Percentiles rank a stretch among this genome's conserved stretches.
Evolutionary conservation across 2,329 filamentous ascomycete species (phyloP).

Genomic region (Stenocarpella maydis): DNA sequence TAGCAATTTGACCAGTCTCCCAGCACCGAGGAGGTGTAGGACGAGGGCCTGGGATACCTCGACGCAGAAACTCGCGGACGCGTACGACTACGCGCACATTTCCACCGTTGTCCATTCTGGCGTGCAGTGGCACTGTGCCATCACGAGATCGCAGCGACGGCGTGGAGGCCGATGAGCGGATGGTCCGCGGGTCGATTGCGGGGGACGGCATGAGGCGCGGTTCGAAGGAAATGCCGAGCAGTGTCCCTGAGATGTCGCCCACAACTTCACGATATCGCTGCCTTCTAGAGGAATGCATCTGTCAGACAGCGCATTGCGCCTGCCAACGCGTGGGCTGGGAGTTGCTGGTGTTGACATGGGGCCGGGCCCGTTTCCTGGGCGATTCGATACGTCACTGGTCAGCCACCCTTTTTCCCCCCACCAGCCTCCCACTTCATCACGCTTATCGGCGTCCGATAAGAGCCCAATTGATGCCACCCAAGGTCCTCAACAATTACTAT

Average conservation of each 20-base stretch:
- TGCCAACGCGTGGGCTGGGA: constrained; percentile 20
- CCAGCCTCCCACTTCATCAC: background rate
- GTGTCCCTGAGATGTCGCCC: constrained; percentile 43
- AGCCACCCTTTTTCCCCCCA: constrained; percentile 9
- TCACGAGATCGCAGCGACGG: constrained; percentile 80
- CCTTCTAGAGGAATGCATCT: constrained; percentile 42
- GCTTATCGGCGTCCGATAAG: constrained; percentile 14
- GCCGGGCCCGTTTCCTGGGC: constrained; percentile 15
- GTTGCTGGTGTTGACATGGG: constrained; percentile 10
- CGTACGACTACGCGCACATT: constrained; percentile 86
- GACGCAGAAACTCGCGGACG: constrained; percentile 78
- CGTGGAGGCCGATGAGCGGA: constrained; percentile 77
- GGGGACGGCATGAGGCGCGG: constrained; percentile 56
- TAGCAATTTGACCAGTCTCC: constrained; percentile 23
- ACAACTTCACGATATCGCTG: constrained; percentile 40
- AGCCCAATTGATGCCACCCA: background rate
- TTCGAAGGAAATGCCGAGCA: constrained; percentile 51
- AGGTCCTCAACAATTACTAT: no score
- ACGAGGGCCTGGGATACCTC: constrained; percentile 62
- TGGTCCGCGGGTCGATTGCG: constrained; percentile 47
- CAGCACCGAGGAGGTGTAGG: background rate
- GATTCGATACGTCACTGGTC: constrained; percentile 24
- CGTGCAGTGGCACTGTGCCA: constrained; percentile 65
- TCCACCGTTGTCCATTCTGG: constrained; percentile 69
- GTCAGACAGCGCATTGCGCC: constrained; percentile 29